Percentiles rank a stretch among this genome's conserved stretches.
phyloP scores from a whole-genome alignment of 495 filamentous ascomycete genomes.

The Xylaria grammica region DNA sequence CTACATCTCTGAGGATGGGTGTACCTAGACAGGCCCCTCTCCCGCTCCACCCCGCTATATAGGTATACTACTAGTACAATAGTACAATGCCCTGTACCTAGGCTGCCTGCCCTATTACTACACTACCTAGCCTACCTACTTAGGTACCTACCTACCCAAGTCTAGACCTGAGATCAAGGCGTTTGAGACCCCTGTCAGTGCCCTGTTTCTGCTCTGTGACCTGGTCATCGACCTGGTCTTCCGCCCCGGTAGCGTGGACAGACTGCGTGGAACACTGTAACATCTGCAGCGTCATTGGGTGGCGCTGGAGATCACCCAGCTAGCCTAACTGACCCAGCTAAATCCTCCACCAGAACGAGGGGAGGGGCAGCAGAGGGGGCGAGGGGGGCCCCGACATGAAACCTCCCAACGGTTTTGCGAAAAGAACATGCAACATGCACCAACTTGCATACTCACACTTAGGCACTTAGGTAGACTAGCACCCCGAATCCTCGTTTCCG shows the following conservation, averaged over 20 bases:
- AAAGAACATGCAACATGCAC: background rate
- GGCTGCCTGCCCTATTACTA: background rate
- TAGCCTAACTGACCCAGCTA: too few species aligned
- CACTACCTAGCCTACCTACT: constrained; percentile 20
- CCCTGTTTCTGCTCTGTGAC: too few species aligned
- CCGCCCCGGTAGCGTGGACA: too few species aligned
- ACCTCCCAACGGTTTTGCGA: background rate
- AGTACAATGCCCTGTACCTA: background rate
- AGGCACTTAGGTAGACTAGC: background rate
- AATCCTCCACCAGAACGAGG: too few species aligned
- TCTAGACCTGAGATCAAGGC: too few species aligned
- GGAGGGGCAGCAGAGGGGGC: too few species aligned
- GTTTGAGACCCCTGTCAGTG: too few species aligned
- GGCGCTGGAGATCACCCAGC: too few species aligned
- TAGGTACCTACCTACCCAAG: constrained; percentile 18
- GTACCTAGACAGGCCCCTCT: background rate
- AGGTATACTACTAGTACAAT: too few species aligned
- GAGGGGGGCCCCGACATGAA: too few species aligned
- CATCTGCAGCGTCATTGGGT: too few species aligned
- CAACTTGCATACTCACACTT: background rate
- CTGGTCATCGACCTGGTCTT: background rate
- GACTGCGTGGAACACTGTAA: too few species aligned
- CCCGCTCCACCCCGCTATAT: constrained; percentile 7
- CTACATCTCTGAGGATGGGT: background rate
- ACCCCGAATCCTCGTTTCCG: background rate